phyloP scores from a whole-genome alignment of 345 rosid species.

The Lenwebbia sp. region DNA sequence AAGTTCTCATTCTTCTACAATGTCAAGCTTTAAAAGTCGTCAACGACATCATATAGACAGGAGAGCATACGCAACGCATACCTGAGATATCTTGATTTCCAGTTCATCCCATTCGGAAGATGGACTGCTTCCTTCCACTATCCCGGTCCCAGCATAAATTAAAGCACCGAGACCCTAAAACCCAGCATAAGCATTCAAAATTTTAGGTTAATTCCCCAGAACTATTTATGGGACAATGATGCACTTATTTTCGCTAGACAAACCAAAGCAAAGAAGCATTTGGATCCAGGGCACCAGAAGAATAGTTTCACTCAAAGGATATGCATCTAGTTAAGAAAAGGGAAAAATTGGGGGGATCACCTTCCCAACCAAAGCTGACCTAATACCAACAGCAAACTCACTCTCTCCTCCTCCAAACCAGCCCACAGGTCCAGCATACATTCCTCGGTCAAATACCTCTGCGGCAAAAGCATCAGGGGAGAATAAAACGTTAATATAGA shows the following conservation, averaged over 20 bases:
- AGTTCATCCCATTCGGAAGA: slow-evolving; percentile 83
- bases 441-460: slow-evolving; percentile 91
- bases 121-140: slow-evolving; percentile 76
- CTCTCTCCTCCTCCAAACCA: slow-evolving; percentile 97
- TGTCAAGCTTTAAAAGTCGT: neutral
- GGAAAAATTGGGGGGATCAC: slow-evolving; percentile 11
- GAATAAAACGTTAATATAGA: neutral
- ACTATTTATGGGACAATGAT: neutral
- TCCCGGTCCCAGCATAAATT: slow-evolving; percentile 83
- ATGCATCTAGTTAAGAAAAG: neutral
- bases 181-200: neutral
- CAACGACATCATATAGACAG: neutral
- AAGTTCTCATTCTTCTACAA: neutral
- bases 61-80: neutral
- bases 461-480: neutral
- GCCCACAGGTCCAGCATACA: slow-evolving; percentile 94
- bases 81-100: slow-evolving; percentile 90
- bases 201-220: neutral
- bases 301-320: neutral
- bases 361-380: slow-evolving; percentile 80
- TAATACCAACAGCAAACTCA: slow-evolving; percentile 87
- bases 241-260: neutral
- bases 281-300: neutral
- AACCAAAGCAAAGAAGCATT: neutral
- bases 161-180: slow-evolving; percentile 64